These are phyloP conservation scores for Tolypocladium inflatum DNA, from an alignment of 2,329 filamentous ascomycete genomes.

Conservation along the genomic window DNA sequence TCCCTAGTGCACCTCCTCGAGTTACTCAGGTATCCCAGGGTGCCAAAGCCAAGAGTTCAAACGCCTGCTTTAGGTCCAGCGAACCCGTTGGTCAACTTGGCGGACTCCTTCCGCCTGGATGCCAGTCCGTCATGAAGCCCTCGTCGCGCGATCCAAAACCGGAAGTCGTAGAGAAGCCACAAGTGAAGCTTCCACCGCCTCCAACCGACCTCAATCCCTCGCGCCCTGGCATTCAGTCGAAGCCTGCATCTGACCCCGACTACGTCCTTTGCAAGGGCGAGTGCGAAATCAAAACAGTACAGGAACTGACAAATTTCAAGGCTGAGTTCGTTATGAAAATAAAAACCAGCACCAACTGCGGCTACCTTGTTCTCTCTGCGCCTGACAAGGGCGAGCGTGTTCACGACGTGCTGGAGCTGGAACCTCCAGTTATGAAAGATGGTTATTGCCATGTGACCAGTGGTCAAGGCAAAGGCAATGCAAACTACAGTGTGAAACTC, in stretches of 20 bases:
- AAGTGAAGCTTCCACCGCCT: background rate
- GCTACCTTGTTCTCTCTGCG: constrained; percentile 9
- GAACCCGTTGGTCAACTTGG: background rate
- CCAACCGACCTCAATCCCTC: background rate
- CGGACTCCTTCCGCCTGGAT: background rate
- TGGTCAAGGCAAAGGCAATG: background rate
- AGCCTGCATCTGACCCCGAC: background rate
- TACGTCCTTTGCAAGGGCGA: constrained; percentile 8
- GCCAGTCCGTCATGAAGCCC: background rate
- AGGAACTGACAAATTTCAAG: background rate
- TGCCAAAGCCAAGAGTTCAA: background rate
- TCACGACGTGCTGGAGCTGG: constrained; percentile 13
- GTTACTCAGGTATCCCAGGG: background rate
- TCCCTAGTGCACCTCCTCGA: constrained; percentile 6
- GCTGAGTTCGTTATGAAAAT: constrained; percentile 11
- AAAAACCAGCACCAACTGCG: constrained; percentile 4
- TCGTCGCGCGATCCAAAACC: background rate
- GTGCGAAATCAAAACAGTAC: constrained; percentile 8
- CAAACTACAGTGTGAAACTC: constrained; percentile 11
- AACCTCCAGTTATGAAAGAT: constrained; percentile 8
- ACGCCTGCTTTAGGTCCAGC: background rate
- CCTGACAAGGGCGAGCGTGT: constrained; percentile 3
- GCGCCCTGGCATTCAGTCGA: background rate
- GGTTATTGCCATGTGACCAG: constrained; percentile 11
- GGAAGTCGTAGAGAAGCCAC: background rate